phyloP scores from a whole-genome alignment of 352 stramenopile genomes.

The Globisporangium spinosum region DNA sequence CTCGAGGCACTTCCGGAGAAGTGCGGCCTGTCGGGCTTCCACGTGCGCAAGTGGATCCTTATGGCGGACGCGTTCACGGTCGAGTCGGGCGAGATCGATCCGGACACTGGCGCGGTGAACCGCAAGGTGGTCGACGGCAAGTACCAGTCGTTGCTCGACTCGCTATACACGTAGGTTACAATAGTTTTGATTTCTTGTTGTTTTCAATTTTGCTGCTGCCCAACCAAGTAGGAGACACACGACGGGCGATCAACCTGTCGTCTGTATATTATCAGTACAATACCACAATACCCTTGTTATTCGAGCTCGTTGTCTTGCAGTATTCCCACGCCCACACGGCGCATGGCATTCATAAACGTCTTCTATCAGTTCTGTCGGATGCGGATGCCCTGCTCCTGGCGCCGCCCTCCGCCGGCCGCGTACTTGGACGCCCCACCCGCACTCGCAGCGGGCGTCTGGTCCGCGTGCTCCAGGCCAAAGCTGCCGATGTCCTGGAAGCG shows the following conservation, averaged over 20 bases:
- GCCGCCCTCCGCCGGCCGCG: constrained; percentile 20
- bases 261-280: constrained; percentile 26
- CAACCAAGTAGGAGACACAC: neutral
- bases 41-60: constrained; percentile 77
- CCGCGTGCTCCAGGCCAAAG: constrained; percentile 73
- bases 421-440: constrained; percentile 20
- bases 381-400: constrained; percentile 81
- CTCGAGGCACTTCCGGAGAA: constrained; percentile 44
- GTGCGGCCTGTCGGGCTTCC: constrained; percentile 56
- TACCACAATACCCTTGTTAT: constrained; percentile 11
- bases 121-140: constrained; percentile 63
- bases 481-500: constrained; percentile 50
- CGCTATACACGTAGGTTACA: constrained; percentile 59
- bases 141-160: constrained; percentile 72
- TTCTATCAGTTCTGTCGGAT: constrained; percentile 62
- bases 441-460: constrained; percentile 32
- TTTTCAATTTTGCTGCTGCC: neutral
- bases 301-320: neutral
- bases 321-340: too few relatives aligned
- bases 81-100: constrained; percentile 67
- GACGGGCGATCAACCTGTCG: neutral
- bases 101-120: constrained; percentile 54
- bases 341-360: neutral
- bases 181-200: neutral
- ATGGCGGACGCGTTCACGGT: constrained; percentile 66